Percentiles rank a stretch among this genome's conserved stretches.
Conservation (phyloP, 2,329 filamentous ascomycete genomes). For the Leptographium galeiforme region DNA sequence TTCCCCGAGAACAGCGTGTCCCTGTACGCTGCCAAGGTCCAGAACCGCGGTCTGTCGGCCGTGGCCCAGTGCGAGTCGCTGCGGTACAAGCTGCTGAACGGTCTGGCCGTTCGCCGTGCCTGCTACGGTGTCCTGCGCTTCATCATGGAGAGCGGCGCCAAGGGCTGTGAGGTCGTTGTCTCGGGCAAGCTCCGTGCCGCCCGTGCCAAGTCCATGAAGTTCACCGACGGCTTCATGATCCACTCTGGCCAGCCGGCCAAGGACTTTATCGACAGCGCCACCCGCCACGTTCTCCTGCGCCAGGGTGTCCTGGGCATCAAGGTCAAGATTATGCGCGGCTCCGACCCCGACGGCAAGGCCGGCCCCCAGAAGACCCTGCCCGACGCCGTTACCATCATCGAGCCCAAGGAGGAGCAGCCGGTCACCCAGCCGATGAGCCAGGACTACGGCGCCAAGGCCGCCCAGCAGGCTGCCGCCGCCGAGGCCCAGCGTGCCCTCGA, state of each 20-base stretch:
- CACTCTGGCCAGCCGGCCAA: slow-evolving; percentile 99
- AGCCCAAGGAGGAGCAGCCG: slow-evolving; percentile 98
- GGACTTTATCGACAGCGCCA: slow-evolving; percentile 98
- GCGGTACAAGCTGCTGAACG: slow-evolving; percentile 99
- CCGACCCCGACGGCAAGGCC: slow-evolving; percentile 97
- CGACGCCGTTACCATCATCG: slow-evolving; percentile 98
- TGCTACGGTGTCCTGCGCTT: slow-evolving; percentile 99
- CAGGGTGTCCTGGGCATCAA: slow-evolving; percentile 99
- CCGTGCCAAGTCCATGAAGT: slow-evolving; percentile 99
- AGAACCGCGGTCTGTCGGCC: slow-evolving; percentile 99
- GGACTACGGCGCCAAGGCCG: slow-evolving; percentile 94
- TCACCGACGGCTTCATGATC: slow-evolving; percentile 99
- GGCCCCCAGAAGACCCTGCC: slow-evolving; percentile 94
- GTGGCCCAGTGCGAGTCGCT: slow-evolving; percentile 99
- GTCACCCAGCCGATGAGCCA: slow-evolving; percentile 92
- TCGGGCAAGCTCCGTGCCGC: slow-evolving; percentile 98
- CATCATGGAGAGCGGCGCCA: slow-evolving; percentile 99
- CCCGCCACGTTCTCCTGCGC: slow-evolving; percentile 97
- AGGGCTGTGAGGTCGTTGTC: slow-evolving; percentile 99
- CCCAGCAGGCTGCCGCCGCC: slow-evolving; percentile 50
- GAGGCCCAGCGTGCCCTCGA: slow-evolving; percentile 45
- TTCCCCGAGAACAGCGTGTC: slow-evolving; percentile 99
- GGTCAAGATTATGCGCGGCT: slow-evolving; percentile 99
- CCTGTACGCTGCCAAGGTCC: slow-evolving; percentile 99
- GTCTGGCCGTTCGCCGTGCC: slow-evolving; percentile 92